These are phyloP conservation scores for Cryptococcus sp. DNA, from an alignment of 1,284 basidiomycete species.

Conservation along the genomic window DNA sequence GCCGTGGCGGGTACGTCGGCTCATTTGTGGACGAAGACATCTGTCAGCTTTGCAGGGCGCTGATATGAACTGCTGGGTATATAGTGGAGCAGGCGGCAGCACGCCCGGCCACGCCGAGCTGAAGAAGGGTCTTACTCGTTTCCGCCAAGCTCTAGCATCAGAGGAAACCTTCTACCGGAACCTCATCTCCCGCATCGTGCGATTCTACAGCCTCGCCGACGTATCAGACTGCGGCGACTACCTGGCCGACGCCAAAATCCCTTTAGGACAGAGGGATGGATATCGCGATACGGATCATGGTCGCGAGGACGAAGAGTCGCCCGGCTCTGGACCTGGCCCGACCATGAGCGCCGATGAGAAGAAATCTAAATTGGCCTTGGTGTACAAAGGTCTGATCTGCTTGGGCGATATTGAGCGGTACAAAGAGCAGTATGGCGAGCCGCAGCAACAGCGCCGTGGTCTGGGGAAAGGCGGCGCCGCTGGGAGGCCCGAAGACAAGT, in stretches of 20 bases:
- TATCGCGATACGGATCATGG: constrained; percentile 40
- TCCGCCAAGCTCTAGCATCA: constrained; percentile 78
- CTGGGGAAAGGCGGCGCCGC: constrained; percentile 5
- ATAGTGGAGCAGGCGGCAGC: neutral
- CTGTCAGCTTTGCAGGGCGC: no score
- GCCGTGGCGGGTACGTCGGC: neutral
- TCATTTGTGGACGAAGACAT: no score
- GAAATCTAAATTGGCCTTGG: constrained; percentile 65
- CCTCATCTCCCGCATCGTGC: constrained; percentile 69
- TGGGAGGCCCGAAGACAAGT: constrained; percentile 50
- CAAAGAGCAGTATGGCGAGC: constrained; percentile 71
- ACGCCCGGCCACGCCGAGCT: constrained; percentile 59
- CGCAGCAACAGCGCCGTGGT: constrained; percentile 30
- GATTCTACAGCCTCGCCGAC: constrained; percentile 63
- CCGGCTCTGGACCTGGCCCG: constrained; percentile 30
- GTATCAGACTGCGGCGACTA: constrained; percentile 53
- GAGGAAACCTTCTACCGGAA: constrained; percentile 87
- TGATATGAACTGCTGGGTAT: neutral
- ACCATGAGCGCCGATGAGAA: constrained; percentile 57
- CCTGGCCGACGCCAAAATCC: constrained; percentile 14
- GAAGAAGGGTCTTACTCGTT: constrained; percentile 80
- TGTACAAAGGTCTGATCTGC: constrained; percentile 87
- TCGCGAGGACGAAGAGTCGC: constrained; percentile 1
- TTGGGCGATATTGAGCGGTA: constrained; percentile 93
- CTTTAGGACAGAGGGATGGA: constrained; percentile 55